Conservation (phyloP, 768 basidiomycete genomes). For the Hypholoma fasciculare region DNA sequence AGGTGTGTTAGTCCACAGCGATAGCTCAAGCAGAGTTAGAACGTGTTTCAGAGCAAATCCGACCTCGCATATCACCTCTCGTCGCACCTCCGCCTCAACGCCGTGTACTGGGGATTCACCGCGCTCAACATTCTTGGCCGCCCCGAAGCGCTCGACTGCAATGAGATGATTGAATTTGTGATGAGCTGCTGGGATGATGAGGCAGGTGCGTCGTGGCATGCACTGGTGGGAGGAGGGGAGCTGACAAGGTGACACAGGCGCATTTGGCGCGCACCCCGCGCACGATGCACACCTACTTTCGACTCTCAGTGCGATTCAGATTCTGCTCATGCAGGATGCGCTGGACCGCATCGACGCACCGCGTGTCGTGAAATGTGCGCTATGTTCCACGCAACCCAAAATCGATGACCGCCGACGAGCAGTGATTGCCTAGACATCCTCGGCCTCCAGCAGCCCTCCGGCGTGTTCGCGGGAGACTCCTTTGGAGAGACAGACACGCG, state of each 20-base stretch:
- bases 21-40: background rate
- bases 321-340: conserved; percentile 83
- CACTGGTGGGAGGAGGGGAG: background rate
- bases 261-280: conserved; percentile 87
- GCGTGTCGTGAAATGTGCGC: conserved; percentile 74
- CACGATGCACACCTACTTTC: conserved; percentile 90
- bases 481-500: conserved; percentile 95
- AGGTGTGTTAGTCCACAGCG: conserved; percentile 8
- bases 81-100: conserved; percentile 92
- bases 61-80: conserved; percentile 90
- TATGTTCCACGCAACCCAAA: background rate
- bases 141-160: conserved; percentile 74
- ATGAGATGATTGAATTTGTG: conserved; percentile 88
- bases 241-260: conserved; percentile 51
- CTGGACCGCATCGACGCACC: conserved; percentile 69
- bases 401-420: background rate
- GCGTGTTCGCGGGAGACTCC: conserved; percentile 85
- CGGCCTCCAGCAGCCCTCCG: conserved; percentile 82
- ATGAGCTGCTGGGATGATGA: conserved; percentile 96
- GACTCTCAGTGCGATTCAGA: conserved; percentile 91
- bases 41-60: conserved; percentile 62
- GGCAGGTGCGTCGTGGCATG: conserved; percentile 50
- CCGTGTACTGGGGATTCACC: conserved; percentile 94
- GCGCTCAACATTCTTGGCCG: conserved; percentile 82
- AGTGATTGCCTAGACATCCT: conserved; percentile 61